Evolutionary conservation across 495 filamentous ascomycete genomes (phyloP).

Genomic region (Aspergillus conjunctus): DNA sequence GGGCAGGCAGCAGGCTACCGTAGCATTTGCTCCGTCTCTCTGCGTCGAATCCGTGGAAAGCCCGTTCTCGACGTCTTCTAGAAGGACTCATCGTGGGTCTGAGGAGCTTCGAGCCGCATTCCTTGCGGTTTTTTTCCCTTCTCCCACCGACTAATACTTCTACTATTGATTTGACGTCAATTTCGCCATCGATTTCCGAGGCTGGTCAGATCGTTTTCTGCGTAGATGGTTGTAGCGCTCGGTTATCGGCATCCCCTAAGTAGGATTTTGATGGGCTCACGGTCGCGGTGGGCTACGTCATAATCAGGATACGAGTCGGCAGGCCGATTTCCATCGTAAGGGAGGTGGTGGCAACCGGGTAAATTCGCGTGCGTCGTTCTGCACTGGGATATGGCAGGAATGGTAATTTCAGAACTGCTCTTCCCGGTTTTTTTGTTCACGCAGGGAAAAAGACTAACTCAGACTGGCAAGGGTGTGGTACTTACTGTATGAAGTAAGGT

Average conservation of each 20-base stretch:
- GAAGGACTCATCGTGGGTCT: slow-evolving; percentile 32
- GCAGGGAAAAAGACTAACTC: not conserved
- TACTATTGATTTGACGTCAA: not conserved
- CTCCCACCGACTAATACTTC: not conserved
- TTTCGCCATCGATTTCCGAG: not conserved
- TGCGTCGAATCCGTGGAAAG: slow-evolving; percentile 25
- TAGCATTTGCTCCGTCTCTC: slow-evolving; percentile 1
- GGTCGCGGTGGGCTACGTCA: slow-evolving; percentile 11
- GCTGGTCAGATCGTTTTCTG: not conserved
- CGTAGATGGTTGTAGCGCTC: slow-evolving; percentile 5
- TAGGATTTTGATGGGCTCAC: not conserved
- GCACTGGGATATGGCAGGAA: not conserved
- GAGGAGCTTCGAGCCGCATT: slow-evolving; percentile 16
- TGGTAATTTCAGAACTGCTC: too few relatives aligned
- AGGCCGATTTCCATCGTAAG: slow-evolving; percentile 4
- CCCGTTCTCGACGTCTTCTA: slow-evolving; percentile 38
- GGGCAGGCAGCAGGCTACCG: not conserved
- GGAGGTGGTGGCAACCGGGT: slow-evolving; percentile 17
- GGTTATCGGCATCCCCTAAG: slow-evolving; percentile 16
- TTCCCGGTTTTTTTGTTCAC: too few relatives aligned
- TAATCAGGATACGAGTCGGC: slow-evolving; percentile 13
- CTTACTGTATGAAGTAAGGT: slow-evolving; percentile 6
- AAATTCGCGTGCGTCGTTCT: slow-evolving; percentile 9
- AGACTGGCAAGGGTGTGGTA: not conserved
- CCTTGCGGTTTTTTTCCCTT: not conserved